Percentiles rank a stretch among this genome's conserved stretches.
Conservation (phyloP, 2,329 filamentous ascomycete species). For the Aureobasidium mangrovei region DNA sequence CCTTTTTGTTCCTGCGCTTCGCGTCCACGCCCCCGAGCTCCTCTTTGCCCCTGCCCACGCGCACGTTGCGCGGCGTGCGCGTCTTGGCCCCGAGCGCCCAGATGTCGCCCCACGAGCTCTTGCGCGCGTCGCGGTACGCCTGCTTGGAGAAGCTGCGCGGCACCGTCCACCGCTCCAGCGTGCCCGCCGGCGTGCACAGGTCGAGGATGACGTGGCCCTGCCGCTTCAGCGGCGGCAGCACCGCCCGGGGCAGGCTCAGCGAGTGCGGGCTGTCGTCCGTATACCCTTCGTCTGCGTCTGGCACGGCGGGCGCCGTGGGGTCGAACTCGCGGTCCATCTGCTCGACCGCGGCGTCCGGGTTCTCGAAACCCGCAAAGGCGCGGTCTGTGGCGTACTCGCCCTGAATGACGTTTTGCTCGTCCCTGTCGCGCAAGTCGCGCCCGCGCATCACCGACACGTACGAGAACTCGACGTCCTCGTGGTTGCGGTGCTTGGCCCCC, state of each 20-base stretch:
- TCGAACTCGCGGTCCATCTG: slow-evolving; percentile 5
- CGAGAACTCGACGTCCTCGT: slow-evolving; percentile 85
- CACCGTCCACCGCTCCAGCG: slow-evolving; percentile 88
- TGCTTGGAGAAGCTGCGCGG: slow-evolving; percentile 70
- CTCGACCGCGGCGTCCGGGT: slow-evolving; percentile 21
- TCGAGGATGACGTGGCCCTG: slow-evolving; percentile 83
- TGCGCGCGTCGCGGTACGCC: slow-evolving; percentile 87
- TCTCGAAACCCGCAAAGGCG: slow-evolving; percentile 66
- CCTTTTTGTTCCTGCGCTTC: slow-evolving; percentile 19
- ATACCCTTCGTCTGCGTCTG: slow-evolving; percentile 10
- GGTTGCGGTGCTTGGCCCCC: slow-evolving; percentile 60
- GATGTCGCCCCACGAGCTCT: slow-evolving; percentile 82
- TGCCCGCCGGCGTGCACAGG: slow-evolving; percentile 76
- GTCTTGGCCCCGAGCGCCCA: slow-evolving; percentile 96
- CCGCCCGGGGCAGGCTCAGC: slow-evolving; percentile 65
- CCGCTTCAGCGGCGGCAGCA: slow-evolving; percentile 78
- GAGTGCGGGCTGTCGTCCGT: slow-evolving; percentile 28
- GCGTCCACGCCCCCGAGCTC: slow-evolving; percentile 15
- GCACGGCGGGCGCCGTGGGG: slow-evolving; percentile 15
- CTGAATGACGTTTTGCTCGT: slow-evolving; percentile 33
- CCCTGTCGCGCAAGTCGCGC: slow-evolving; percentile 43
- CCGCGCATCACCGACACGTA: slow-evolving; percentile 82
- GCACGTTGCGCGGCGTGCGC: slow-evolving; percentile 52
- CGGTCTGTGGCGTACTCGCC: slow-evolving; percentile 50
- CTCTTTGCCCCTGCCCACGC: slow-evolving; percentile 42